These are phyloP conservation scores for Millerozyma acaciae DNA, from an alignment of 805 yeast genomes.

Conservation along the genomic window DNA sequence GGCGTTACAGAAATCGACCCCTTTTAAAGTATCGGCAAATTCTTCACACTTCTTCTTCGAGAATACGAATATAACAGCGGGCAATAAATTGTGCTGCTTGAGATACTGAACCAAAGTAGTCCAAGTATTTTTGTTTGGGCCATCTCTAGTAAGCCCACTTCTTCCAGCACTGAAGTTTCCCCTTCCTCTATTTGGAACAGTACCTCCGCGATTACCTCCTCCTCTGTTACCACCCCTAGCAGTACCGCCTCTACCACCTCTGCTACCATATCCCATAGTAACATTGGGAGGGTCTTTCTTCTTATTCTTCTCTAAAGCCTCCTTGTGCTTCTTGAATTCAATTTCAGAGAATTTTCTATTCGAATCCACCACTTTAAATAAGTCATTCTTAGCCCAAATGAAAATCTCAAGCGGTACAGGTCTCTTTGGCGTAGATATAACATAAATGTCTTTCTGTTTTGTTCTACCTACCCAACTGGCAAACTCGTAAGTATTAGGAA, in stretches of 20 bases:
- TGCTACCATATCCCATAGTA: slow-evolving; percentile 35
- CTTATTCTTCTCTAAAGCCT: slow-evolving; percentile 40
- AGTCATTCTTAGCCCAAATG: slow-evolving; percentile 74
- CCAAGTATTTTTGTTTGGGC: slow-evolving; percentile 82
- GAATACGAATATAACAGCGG: slow-evolving; percentile 91
- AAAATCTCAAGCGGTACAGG: slow-evolving; percentile 92
- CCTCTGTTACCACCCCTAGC: slow-evolving; percentile 43
- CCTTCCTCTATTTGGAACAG: slow-evolving; percentile 13
- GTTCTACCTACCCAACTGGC: slow-evolving; percentile 99
- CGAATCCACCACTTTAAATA: slow-evolving; percentile 71
- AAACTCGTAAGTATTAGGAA: slow-evolving; percentile 96
- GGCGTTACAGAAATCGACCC: slow-evolving; percentile 77
- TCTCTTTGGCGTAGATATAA: slow-evolving; percentile 91
- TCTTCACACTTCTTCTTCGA: slow-evolving; percentile 93
- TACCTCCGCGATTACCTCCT: slow-evolving; percentile 16
- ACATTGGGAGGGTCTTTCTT: slow-evolving; percentile 35
- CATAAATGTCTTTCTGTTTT: slow-evolving; percentile 91
- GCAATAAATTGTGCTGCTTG: slow-evolving; percentile 66
- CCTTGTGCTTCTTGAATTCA: slow-evolving; percentile 61
- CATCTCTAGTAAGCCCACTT: slow-evolving; percentile 44
- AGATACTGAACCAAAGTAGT: slow-evolving; percentile 65
- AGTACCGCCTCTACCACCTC: slow-evolving; percentile 42
- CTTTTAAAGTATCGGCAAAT: slow-evolving; percentile 73
- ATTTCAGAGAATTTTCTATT: slow-evolving; percentile 62
- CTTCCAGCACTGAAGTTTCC: slow-evolving; percentile 21